Conservation (phyloP, 495 filamentous ascomycete genomes). For the Daldinia loculata region DNA sequence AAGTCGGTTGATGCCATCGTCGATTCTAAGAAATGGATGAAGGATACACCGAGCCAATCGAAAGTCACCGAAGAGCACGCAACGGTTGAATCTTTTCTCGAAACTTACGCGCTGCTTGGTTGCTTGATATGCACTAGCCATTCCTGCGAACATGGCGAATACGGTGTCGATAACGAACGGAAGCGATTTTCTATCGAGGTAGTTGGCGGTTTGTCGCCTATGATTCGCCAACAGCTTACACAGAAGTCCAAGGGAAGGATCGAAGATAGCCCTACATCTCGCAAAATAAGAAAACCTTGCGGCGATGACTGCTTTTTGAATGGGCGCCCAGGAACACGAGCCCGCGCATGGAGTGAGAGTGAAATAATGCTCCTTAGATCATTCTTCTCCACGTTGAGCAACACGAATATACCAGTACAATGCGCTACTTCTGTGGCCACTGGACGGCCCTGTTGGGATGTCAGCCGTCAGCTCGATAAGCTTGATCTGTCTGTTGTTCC, state of each 20-base stretch:
- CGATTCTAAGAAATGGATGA: constrained; percentile 55
- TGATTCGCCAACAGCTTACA: constrained; percentile 42
- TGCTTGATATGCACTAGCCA: constrained; percentile 59
- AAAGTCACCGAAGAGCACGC: constrained; percentile 40
- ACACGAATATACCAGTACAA: constrained; percentile 49
- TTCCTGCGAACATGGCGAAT: constrained; percentile 61
- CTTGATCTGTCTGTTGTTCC: constrained; percentile 47
- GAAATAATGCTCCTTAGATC: constrained; percentile 52
- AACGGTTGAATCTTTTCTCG: constrained; percentile 49
- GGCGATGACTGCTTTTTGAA: constrained; percentile 53
- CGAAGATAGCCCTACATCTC: constrained; percentile 12
- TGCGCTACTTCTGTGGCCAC: constrained; percentile 55
- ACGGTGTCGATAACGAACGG: constrained; percentile 56
- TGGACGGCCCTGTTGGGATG: constrained; percentile 60
- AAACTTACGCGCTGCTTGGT: constrained; percentile 55
- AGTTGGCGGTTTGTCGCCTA: constrained; percentile 37
- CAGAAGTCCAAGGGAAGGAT: constrained; percentile 24
- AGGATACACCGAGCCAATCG: constrained; percentile 51
- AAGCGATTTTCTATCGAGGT: constrained; percentile 55
- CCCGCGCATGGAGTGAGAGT: constrained; percentile 51
- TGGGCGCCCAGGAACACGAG: constrained; percentile 42
- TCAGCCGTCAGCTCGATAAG: constrained; percentile 56
- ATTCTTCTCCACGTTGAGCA: constrained; percentile 50
- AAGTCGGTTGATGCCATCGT: constrained; percentile 54
- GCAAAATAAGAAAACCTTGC: constrained; percentile 44